Evolutionary conservation across 1,139 yeast species (phyloP), one percentile per base, ranked within the genome.

Genomic region (Nakaseomyces glabratus): DNA sequence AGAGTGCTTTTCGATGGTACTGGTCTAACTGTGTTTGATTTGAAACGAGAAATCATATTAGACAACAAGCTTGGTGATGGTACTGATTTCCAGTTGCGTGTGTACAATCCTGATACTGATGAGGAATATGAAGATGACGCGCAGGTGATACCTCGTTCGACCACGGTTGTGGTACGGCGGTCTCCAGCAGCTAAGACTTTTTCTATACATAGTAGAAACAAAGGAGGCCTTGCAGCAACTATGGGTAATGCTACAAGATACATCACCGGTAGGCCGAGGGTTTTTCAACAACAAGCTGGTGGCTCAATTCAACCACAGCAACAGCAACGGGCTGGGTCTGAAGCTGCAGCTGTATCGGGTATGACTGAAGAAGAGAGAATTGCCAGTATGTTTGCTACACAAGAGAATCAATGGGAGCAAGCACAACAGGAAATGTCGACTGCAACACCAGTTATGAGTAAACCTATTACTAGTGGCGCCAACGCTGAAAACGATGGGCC

Each of bases 1-100:
- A 73, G 93, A 31, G 75, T 90, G 31, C 73, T 80, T 35, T 93
- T 90, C 56, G 98, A 93, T 58, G 98, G 98, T 19, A 88, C 97
- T 0, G 96, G 97, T 21, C 76, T 93, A 36, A 82, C 94, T 8
- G 95, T 88, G 9, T 90, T 88, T 62, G 98, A 90, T 55, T 65
- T 90, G 43, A 93, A 93, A 60, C 75, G 90, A 45, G 97, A 90
- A 51, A 86, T 90, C 39, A 80, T 93, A 34, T 59, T 69, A 20
- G 85, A 79, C 33, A 90, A 88, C 60, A 82, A 77, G 49, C 64
- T 90, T 15, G 88, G 90, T 3, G 76, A 78, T 39, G 93, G 95
- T 1, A 72, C 79, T 4, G 95, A 85, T 52, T 85, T 88, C 52
- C 93, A 84, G 54, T 62, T 90, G 34, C 63, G 72, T 35, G 57